Percentiles rank a stretch among this genome's conserved stretches.
These are phyloP conservation scores for Lecanicillium sp. DNA, from an alignment of 2,329 filamentous ascomycete genomes.

Conservation along the genomic window DNA sequence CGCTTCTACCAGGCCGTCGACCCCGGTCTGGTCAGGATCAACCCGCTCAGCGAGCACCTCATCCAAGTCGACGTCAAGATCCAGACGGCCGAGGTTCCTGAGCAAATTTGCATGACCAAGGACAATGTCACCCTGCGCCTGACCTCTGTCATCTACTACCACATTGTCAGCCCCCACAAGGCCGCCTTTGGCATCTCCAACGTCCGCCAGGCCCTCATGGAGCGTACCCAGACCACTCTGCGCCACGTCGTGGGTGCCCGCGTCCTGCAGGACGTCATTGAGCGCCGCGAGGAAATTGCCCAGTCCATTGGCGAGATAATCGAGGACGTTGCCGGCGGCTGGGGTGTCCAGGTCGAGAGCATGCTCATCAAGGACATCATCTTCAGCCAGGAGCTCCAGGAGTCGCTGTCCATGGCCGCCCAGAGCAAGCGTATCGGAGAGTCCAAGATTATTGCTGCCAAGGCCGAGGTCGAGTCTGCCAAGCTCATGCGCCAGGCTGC, in stretches of 20 bases:
- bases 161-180: conserved; percentile 91
- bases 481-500: conserved; percentile 91
- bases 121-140: conserved; percentile 94
- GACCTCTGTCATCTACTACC: conserved; percentile 98
- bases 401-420: conserved; percentile 94
- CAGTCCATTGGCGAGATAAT: conserved; percentile 95
- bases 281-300: conserved; percentile 94
- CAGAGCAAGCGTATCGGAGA: conserved; percentile 98
- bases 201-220: conserved; percentile 89
- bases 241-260: conserved; percentile 94
- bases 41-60: conserved; percentile 83
- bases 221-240: conserved; percentile 95
- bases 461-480: conserved; percentile 92
- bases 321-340: conserved; percentile 85
- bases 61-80: conserved; percentile 98
- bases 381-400: conserved; percentile 91
- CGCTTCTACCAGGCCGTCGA: conserved; percentile 93
- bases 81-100: conserved; percentile 92
- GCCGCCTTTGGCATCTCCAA: conserved; percentile 94
- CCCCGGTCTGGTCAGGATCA: conserved; percentile 94
- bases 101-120: conserved; percentile 98
- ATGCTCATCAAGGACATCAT: conserved; percentile 99
- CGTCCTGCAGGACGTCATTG: conserved; percentile 94
- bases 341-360: conserved; percentile 93
- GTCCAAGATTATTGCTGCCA: conserved; percentile 94